Percentiles rank a stretch among this genome's conserved stretches.
phyloP scores from a whole-genome alignment of 345 rosid species.

The Toxicodendron radicans region DNA sequence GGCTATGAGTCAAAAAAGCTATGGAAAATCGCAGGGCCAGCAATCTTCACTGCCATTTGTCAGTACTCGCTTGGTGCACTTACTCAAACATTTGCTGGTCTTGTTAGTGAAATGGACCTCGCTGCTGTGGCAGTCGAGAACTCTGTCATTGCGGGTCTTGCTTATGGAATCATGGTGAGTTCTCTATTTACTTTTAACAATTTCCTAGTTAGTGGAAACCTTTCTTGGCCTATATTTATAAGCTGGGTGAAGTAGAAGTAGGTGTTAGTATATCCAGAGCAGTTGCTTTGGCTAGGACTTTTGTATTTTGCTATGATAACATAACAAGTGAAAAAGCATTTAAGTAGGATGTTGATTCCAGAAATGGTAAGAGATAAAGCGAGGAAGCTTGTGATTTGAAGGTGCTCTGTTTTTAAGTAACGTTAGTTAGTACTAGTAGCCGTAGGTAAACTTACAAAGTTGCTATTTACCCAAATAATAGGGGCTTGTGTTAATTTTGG shows the following conservation, averaged over 20 bases:
- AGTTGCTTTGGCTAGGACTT: background rate
- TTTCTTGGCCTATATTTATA: too few species aligned
- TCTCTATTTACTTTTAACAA: too few species aligned
- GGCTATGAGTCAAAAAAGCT: conserved; percentile 67
- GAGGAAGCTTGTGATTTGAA: too few species aligned
- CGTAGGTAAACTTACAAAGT: too few species aligned
- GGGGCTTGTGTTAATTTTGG: background rate
- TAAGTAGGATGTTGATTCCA: too few species aligned
- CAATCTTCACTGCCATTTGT: conserved; percentile 68
- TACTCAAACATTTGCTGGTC: conserved; percentile 83
- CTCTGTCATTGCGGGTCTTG: conserved; percentile 84
- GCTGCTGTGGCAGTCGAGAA: conserved; percentile 92
- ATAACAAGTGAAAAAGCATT: too few species aligned
- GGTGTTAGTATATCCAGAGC: too few species aligned
- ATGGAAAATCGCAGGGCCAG: conserved; percentile 87
- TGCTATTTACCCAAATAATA: too few species aligned
- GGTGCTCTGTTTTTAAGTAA: background rate
- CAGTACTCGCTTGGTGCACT: conserved; percentile 93
- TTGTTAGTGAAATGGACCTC: conserved; percentile 68
- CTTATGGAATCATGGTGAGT: conserved; percentile 82
- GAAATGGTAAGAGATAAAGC: too few species aligned
- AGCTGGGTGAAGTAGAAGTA: too few species aligned
- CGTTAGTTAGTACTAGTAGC: background rate
- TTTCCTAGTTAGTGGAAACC: too few species aligned
- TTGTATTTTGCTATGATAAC: background rate